Evolutionary conservation across 1,284 basidiomycete species (phyloP).

Genomic region (Microbotryomycetes sp.): DNA sequence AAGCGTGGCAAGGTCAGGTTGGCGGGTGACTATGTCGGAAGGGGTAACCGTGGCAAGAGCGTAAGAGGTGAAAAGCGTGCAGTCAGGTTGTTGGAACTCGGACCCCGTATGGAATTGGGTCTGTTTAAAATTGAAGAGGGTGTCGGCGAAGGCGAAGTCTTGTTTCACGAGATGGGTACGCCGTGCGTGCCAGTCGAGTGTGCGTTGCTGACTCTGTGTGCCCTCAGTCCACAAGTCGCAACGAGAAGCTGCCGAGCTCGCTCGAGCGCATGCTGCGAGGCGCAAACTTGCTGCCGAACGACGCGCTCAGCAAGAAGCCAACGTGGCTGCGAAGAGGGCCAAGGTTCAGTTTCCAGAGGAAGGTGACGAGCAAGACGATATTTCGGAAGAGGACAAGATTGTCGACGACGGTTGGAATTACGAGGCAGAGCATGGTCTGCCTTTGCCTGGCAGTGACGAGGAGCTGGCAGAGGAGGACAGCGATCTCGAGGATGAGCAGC

Average conservation of each 20-base stretch:
- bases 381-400: conserved; percentile 45
- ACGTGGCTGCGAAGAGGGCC: conserved; percentile 70
- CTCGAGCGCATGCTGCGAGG: conserved; percentile 65
- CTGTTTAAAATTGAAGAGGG: conserved; percentile 88
- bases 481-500: conserved; percentile 6
- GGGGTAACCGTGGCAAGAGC: conserved; percentile 62
- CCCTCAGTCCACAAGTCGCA: conserved; percentile 31
- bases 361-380: conserved; percentile 43
- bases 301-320: conserved; percentile 76
- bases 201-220: background rate
- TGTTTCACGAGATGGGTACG: conserved; percentile 63
- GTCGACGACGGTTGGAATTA: conserved; percentile 49
- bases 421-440: conserved; percentile 38
- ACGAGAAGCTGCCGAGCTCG: conserved; percentile 56
- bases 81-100: conserved; percentile 85
- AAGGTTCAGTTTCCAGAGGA: conserved; percentile 39
- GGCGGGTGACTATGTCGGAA: conserved; percentile 85
- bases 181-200: background rate
- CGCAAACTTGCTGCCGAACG: conserved; percentile 65
- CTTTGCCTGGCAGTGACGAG: conserved; percentile 19
- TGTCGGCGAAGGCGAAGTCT: conserved; percentile 51
- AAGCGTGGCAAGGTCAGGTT: conserved; percentile 55
- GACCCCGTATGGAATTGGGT: conserved; percentile 86
- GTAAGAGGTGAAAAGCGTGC: conserved; percentile 77
- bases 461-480: conserved; percentile 13